A percentile compares a stretch with the other conserved stretches of the same genome.
These are phyloP conservation scores for Trypanosoma melophagium DNA, from an alignment of 208 protist species.

Conservation along the genomic window DNA sequence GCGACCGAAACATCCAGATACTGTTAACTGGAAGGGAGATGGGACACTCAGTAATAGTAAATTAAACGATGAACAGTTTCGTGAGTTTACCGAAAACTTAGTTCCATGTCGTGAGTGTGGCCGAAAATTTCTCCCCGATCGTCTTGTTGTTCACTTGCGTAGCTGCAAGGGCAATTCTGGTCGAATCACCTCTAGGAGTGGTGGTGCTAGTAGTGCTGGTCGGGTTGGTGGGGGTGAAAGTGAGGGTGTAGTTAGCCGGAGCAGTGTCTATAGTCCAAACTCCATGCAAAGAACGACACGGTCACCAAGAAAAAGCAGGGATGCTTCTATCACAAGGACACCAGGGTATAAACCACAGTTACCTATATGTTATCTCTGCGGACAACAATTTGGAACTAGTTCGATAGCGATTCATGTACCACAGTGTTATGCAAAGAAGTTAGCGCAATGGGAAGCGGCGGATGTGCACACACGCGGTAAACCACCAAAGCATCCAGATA, in stretches of 20 bases:
- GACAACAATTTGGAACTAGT: conserved; percentile 79
- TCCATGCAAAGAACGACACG: conserved; percentile 6
- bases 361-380: conserved; percentile 84
- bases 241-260: conserved; percentile 11
- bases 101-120: conserved; percentile 81
- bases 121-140: conserved; percentile 89
- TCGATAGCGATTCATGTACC: conserved; percentile 87
- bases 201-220: not conserved
- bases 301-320: conserved; percentile 15
- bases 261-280: not conserved
- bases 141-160: conserved; percentile 86
- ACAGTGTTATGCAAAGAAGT: conserved; percentile 89
- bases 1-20: conserved; percentile 76
- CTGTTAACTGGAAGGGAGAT: conserved; percentile 63
- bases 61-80: conserved; percentile 77
- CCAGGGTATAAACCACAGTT: conserved; percentile 50
- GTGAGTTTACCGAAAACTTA: conserved; percentile 79
- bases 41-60: conserved; percentile 34
- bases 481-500: conserved; percentile 69
- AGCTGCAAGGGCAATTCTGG: conserved; percentile 64
- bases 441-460: conserved; percentile 72
- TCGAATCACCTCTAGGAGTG: not conserved
- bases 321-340: conserved; percentile 15
- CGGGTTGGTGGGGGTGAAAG: not conserved
- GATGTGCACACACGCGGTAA: conserved; percentile 71